Conservation (phyloP, 2,329 filamentous ascomycete genomes). For the Aureobasidium sp. region DNA sequence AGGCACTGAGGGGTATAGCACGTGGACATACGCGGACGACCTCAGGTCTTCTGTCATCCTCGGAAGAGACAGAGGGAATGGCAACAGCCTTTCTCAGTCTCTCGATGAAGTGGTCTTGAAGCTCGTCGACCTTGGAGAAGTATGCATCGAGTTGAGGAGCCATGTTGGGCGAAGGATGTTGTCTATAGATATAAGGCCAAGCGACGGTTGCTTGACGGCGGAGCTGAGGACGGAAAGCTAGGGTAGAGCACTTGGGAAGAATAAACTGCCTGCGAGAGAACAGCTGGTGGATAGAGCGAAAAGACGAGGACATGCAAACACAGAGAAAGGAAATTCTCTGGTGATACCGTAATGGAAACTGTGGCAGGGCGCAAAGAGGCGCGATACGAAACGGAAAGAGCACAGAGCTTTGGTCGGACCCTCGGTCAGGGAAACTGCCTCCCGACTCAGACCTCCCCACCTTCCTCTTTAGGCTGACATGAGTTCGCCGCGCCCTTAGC, state of each 20-base stretch:
- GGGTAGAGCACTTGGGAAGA: neutral
- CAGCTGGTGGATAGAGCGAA: neutral
- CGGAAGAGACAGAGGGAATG: conserved; percentile 91
- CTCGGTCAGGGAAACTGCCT: neutral
- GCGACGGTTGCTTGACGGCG: conserved; percentile 1
- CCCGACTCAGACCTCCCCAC: neutral
- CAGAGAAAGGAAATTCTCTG: neutral
- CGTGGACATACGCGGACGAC: conserved; percentile 61
- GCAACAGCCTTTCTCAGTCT: conserved; percentile 86
- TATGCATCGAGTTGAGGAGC: conserved; percentile 83
- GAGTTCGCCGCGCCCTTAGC: neutral
- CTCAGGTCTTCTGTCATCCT: conserved; percentile 79
- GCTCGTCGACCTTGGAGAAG: conserved; percentile 83
- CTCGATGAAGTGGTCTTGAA: conserved; percentile 77
- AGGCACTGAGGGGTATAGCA: neutral
- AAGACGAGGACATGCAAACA: neutral
- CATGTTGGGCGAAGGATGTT: conserved; percentile 47
- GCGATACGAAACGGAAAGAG: conserved; percentile 6
- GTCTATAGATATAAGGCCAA: conserved; percentile 31
- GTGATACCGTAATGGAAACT: conserved; percentile 1
- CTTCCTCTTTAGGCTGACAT: conserved; percentile 1
- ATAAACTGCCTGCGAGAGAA: neutral
- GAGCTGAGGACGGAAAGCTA: neutral
- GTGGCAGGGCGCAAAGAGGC: neutral
- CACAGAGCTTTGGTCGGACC: neutral